phyloP scores from a whole-genome alignment of 495 filamentous ascomycete genomes.

The Saxophila tyrrhenica region DNA sequence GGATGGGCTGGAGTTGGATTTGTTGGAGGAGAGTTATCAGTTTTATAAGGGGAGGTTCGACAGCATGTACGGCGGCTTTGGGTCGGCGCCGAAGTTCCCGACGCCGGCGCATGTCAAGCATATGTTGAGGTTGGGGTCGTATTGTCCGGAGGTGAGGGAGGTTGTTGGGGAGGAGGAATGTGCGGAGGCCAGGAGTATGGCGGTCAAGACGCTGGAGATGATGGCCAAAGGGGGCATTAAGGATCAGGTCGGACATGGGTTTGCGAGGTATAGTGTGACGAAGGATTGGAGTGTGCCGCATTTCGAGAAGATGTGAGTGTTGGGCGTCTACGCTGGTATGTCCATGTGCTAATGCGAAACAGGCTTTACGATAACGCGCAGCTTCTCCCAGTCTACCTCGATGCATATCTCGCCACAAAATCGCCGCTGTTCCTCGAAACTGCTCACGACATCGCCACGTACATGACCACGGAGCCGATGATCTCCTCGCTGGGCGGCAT shows the following conservation, averaged over 20 bases:
- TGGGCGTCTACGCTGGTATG: not conserved
- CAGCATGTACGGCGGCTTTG: conserved; percentile 66
- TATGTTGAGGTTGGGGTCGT: conserved; percentile 58
- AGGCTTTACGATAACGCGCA: conserved; percentile 83
- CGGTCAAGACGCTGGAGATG: conserved; percentile 61
- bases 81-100: conserved; percentile 75
- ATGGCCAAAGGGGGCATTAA: conserved; percentile 83
- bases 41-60: conserved; percentile 75
- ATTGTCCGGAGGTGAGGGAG: conserved; percentile 58
- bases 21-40: conserved; percentile 79
- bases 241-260: conserved; percentile 87
- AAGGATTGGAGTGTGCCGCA: conserved; percentile 84
- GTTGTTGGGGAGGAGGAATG: conserved; percentile 78
- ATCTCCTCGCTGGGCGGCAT: conserved; percentile 62
- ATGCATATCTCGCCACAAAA: conserved; percentile 67
- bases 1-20: conserved; percentile 74
- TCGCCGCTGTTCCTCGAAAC: conserved; percentile 64
- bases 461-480: conserved; percentile 61
- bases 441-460: conserved; percentile 73
- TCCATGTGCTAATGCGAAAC: not conserved
- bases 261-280: conserved; percentile 83
- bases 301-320: conserved; percentile 80
- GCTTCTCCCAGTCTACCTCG: conserved; percentile 73
- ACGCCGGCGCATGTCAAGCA: conserved; percentile 78
- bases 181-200: conserved; percentile 66